A percentile compares a stretch with the other conserved stretches of the same genome.
These are phyloP conservation scores for Candida arabinofermentans DNA, from an alignment of 805 yeast species.

Conservation along the genomic window DNA sequence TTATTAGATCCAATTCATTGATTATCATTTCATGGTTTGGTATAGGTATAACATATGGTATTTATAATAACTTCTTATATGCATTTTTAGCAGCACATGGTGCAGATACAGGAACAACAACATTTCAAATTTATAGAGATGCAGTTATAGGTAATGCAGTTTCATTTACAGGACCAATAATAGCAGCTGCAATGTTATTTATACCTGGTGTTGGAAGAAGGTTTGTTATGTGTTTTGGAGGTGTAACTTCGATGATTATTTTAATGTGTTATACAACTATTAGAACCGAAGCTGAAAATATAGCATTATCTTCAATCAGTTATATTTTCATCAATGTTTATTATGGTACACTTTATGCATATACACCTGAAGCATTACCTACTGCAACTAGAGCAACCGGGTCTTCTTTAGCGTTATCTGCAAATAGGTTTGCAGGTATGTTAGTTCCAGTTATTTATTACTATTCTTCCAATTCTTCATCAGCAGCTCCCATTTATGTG, in stretches of 20 bases:
- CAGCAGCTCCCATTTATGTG: slow-evolving; percentile 50
- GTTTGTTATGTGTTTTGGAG: slow-evolving; percentile 46
- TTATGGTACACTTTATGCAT: slow-evolving; percentile 55
- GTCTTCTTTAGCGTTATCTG: slow-evolving; percentile 47
- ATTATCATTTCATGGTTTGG: slow-evolving; percentile 46
- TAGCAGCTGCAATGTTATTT: slow-evolving; percentile 35
- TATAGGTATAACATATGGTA: slow-evolving; percentile 48
- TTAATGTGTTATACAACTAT: slow-evolving; percentile 57
- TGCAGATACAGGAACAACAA: slow-evolving; percentile 35
- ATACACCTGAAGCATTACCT: slow-evolving; percentile 57
- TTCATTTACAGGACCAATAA: slow-evolving; percentile 43
- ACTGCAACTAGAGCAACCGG: slow-evolving; percentile 48
- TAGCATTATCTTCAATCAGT: slow-evolving; percentile 40
- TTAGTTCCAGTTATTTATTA: slow-evolving; percentile 51
- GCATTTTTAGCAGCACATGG: slow-evolving; percentile 43
- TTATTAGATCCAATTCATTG: slow-evolving; percentile 37
- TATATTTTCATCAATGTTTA: slow-evolving; percentile 40
- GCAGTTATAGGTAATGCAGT: slow-evolving; percentile 38
- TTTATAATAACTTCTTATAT: slow-evolving; percentile 47
- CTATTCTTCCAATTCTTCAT: slow-evolving; percentile 37
- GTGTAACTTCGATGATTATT: slow-evolving; percentile 46
- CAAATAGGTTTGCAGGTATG: slow-evolving; percentile 44
- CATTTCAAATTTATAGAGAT: slow-evolving; percentile 38
- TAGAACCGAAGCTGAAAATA: slow-evolving; percentile 45
- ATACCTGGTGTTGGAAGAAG: slow-evolving; percentile 41